These are phyloP conservation scores for Colletotrichum sp. DNA, from an alignment of 2,329 filamentous ascomycete genomes.

Conservation along the genomic window DNA sequence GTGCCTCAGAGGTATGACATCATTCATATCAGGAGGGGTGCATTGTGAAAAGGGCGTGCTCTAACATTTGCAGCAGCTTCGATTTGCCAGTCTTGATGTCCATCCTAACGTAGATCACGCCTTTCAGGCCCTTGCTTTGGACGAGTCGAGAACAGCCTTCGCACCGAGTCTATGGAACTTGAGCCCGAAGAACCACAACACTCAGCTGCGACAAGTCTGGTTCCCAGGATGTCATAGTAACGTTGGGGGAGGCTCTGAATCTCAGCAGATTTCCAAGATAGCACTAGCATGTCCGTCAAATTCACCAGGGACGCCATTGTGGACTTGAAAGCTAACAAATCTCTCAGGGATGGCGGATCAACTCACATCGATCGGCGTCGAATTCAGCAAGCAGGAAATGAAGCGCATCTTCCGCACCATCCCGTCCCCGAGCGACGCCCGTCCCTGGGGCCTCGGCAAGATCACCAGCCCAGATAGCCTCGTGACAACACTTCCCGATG, in stretches of 20 bases:
- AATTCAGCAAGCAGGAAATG: slow-evolving; percentile 26
- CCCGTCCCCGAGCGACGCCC: not conserved
- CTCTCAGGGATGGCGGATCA: slow-evolving; percentile 26
- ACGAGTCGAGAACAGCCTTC: slow-evolving; percentile 48
- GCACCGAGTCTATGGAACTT: slow-evolving; percentile 32
- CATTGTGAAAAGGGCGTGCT: not conserved
- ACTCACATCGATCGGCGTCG: slow-evolving; percentile 25
- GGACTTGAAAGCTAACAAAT: not conserved
- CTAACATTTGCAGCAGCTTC: slow-evolving; percentile 1
- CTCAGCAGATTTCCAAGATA: slow-evolving; percentile 27
- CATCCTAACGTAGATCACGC: slow-evolving; percentile 49
- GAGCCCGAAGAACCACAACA: slow-evolving; percentile 13
- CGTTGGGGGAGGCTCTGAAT: slow-evolving; percentile 61
- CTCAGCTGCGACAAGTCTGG: slow-evolving; percentile 38
- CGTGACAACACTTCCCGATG: slow-evolving; percentile 6
- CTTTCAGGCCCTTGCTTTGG: slow-evolving; percentile 60
- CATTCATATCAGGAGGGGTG: fast-evolving
- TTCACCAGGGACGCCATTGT: too few relatives aligned
- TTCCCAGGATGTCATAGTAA: slow-evolving; percentile 67
- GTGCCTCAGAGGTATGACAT: not conserved
- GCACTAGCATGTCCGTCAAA: slow-evolving; percentile 23
- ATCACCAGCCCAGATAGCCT: slow-evolving; percentile 21
- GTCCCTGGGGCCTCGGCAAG: slow-evolving; percentile 23
- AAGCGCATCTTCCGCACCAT: slow-evolving; percentile 22
- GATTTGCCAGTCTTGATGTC: slow-evolving; percentile 21